Evolutionary conservation across 768 basidiomycete species (phyloP).

Genomic region (Rhizopogon roseolus): DNA sequence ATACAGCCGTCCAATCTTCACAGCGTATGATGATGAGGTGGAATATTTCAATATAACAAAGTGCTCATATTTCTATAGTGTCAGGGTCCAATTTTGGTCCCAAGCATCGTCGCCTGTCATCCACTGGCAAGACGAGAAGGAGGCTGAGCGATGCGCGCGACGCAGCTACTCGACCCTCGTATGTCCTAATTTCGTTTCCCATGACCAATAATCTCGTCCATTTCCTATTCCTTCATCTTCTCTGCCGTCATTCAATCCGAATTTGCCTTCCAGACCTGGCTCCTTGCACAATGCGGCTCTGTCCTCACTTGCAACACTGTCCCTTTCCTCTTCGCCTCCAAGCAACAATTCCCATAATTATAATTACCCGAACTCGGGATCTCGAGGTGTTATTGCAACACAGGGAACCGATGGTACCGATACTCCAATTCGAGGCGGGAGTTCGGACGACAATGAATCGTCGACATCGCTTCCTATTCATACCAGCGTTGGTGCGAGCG

Average conservation of each 20-base stretch:
- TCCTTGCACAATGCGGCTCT: constrained; percentile 32
- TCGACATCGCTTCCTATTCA: constrained; percentile 9
- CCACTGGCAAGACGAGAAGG: constrained; percentile 64
- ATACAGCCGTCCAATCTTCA: constrained; percentile 1
- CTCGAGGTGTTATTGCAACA: constrained; percentile 3
- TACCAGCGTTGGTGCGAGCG: constrained; percentile 4
- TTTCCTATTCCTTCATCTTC: not conserved
- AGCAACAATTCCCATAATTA: constrained; percentile 18
- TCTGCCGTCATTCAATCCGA: not conserved
- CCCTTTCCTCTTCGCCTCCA: constrained; percentile 35
- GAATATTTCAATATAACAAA: constrained; percentile 17
- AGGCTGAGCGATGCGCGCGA: constrained; percentile 77
- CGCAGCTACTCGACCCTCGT: constrained; percentile 72
- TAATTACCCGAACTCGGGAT: constrained; percentile 10
- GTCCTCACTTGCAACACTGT: constrained; percentile 35
- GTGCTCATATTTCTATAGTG: constrained; percentile 6
- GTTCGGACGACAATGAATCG: constrained; percentile 13
- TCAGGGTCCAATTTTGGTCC: constrained; percentile 27
- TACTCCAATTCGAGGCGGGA: constrained; percentile 6
- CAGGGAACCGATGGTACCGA: constrained; percentile 6
- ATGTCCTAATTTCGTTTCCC: constrained; percentile 31
- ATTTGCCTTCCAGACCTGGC: constrained; percentile 23
- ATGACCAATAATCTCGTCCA: constrained; percentile 1
- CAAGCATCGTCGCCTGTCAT: constrained; percentile 69
- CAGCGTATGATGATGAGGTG: constrained; percentile 12